Evolutionary conservation across 1,139 yeast species (phyloP).

Genomic region (Geotrichum siamense): DNA sequence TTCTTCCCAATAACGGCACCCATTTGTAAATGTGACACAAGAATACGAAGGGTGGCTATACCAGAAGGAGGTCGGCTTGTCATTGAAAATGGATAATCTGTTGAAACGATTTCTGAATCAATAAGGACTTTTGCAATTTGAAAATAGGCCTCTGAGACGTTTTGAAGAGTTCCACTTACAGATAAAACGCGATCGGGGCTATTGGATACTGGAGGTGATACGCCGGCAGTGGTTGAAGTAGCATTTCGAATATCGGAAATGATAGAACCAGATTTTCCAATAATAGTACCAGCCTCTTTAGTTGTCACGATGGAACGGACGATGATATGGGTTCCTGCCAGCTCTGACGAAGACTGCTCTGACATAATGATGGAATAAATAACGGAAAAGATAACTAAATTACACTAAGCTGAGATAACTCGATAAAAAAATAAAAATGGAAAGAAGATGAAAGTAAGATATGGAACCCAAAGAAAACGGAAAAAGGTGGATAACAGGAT

Average conservation of each 20-base stretch:
- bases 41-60: slow-evolving; percentile 53
- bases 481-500: too few species aligned
- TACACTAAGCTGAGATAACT: too few species aligned
- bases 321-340: slow-evolving; percentile 44
- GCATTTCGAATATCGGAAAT: slow-evolving; percentile 71
- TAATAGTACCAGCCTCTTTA: slow-evolving; percentile 84
- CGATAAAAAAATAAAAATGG: neutral
- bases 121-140: slow-evolving; percentile 61
- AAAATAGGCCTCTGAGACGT: slow-evolving; percentile 64
- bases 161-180: slow-evolving; percentile 68
- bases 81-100: slow-evolving; percentile 45
- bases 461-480: too few species aligned
- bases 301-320: slow-evolving; percentile 67
- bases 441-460: too few species aligned
- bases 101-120: slow-evolving; percentile 30
- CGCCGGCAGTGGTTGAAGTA: slow-evolving; percentile 81
- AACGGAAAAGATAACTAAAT: neutral
- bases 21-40: slow-evolving; percentile 81
- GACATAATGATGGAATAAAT: neutral
- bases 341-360: slow-evolving; percentile 37
- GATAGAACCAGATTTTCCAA: slow-evolving; percentile 79
- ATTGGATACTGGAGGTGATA: slow-evolving; percentile 72
- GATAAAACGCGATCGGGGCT: slow-evolving; percentile 80
- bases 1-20: slow-evolving; percentile 85
- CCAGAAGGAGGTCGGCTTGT: slow-evolving; percentile 47